Evolutionary conservation across 2,329 filamentous ascomycete species (phyloP), one percentile per base, ranked within the genome.

Genomic region (Phyllosticta paracitricarpa): DNA sequence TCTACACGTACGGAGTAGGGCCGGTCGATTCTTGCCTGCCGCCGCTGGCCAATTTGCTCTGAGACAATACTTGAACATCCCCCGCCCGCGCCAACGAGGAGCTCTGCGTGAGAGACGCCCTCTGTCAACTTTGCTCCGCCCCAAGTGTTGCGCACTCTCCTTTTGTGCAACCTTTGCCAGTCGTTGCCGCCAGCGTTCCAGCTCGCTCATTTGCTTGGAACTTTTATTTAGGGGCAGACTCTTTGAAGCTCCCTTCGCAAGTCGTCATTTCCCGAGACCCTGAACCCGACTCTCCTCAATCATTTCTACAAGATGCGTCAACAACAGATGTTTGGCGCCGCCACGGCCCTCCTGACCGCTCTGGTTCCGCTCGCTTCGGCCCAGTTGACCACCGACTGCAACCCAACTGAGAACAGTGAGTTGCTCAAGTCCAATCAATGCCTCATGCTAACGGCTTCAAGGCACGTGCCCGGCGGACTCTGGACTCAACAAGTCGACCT

Each of bases 341-440:
- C 60, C 40, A 24, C 52, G 22, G 57, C 54, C 61, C 33, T 59
- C 54, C 52, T 59, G 30, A 48, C 55, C 19, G 54, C 56, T 14
- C 22, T 54, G 12, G 28, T 53, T 22, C 60, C 60, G 10, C 19
- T 62, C 35, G 60, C 54, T 52, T 58, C 60, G 24, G 89, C 86
- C 56, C 91, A 95, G 72, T 89, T 89, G 51, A 84, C 73, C 56
- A 89, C 88, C 4, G 72, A 79, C 53, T 96, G 90, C 78, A 85
- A 93, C 70, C 91, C 91, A 3, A 78, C 85, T 66, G 80, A 89
- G 65, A 64, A 82, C 80, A 40, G 71, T 76, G 62, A 92, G 89
- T 56, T 28, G 14, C 1, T n/a, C 17, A 5, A 7, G 40, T 19
- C 4, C 40, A 17, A 17, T 4, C 14, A 48, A 17, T 7, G 17